Evolutionary conservation across 139 green algal genomes (phyloP), one percentile per base, ranked within the genome.

Genomic region (Pedinophyceae sp.): DNA sequence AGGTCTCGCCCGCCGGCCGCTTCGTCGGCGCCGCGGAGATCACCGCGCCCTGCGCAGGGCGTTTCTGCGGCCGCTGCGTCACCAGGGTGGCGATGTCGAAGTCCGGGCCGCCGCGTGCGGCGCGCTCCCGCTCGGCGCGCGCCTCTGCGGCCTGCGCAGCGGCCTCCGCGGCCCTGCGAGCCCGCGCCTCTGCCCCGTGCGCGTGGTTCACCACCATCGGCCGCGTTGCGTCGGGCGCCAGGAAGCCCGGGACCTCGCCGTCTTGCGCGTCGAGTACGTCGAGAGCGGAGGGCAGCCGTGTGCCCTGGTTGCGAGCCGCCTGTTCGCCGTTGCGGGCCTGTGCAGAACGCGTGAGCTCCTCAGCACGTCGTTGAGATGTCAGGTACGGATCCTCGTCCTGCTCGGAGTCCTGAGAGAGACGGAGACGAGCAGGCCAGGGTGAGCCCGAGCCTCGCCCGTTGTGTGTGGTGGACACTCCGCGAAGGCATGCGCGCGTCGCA

Each of bases 71-170:
- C 19, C 34, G 48, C 30, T 59, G 58, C 0, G 76, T 73, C 18
- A 73, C 76, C 50, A 84, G 64, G 20, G 52, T 56, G 13, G 70
- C 63, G n/a, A 84, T 74, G 52, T 84, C 76, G 53, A 75, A 81
- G 24, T 65, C 67, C 19, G 55, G 40, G n/a, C 55, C 54, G 13
- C 52, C 53, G 19, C 47, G 6, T 22, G 53, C 28, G 2, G 52
- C 19, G 23, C 19, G 47, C 46, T 41, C 26, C 29, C 54, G 40
- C 19, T 28, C 38, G 28, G 27, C 39, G 48, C 50, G 30, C 25
- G n/a, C 48, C 49, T 59, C 39, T 22, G 19, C 45, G 6, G 4
- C 23, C 34, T 48, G 28, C 28, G 45, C 52, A 30, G 17, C 3
- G 27, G 15, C 39, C 22, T 23, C 3, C 23, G 16, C 25, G 22